These are phyloP conservation scores for Oryza punctata DNA, from an alignment of 176 grass and related monocot genomes.

Conservation along the genomic window DNA sequence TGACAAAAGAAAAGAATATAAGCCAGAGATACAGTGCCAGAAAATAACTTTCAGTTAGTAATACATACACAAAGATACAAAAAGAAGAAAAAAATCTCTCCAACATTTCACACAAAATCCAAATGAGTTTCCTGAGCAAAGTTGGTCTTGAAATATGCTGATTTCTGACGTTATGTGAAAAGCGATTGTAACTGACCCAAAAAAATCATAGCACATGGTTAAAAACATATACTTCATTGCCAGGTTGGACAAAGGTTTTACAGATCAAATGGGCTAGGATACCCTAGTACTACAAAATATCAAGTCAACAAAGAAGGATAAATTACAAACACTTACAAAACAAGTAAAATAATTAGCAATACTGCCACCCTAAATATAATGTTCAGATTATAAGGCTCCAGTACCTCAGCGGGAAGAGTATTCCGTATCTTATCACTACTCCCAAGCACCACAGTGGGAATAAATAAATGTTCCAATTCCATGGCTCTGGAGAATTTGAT, in stretches of 20 bases:
- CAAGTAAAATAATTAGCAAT: not conserved
- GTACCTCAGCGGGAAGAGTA: slow-evolving; percentile 88
- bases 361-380: not conserved
- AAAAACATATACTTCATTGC: not conserved
- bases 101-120: not conserved
- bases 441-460: slow-evolving; percentile 98
- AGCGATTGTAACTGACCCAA: not conserved
- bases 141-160: not conserved
- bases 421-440: slow-evolving; percentile 80
- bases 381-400: slow-evolving; percentile 18
- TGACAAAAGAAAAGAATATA: slow-evolving; percentile 12
- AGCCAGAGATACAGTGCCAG: not conserved
- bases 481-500: slow-evolving; percentile 95
- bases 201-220: not conserved
- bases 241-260: not conserved
- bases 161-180: not conserved
- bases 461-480: slow-evolving; percentile 99
- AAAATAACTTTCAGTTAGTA: slow-evolving; percentile 9
- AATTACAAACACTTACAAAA: not conserved
- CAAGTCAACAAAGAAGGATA: slow-evolving; percentile 12
- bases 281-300: not conserved
- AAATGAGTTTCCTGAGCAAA: slow-evolving; percentile 12
- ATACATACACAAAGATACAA: not conserved
- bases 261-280: not conserved
- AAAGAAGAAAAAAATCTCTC: not conserved